phyloP scores from a whole-genome alignment of 1,284 basidiomycete genomes.

The Microbotryum scabiosae region DNA sequence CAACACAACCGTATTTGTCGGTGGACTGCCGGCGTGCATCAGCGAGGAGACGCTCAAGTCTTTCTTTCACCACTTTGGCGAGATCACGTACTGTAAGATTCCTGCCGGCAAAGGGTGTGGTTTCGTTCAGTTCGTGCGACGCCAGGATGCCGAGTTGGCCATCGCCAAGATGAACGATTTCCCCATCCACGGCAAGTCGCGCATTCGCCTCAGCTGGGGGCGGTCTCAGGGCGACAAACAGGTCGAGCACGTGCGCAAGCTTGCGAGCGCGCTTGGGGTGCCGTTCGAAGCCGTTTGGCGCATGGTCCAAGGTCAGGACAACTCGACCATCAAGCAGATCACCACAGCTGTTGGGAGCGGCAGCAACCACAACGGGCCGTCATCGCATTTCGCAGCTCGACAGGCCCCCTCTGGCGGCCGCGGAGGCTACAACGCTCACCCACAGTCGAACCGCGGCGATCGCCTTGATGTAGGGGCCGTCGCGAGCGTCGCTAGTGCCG shows the following conservation, averaged over 20 bases:
- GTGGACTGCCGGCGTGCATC: conserved; percentile 73
- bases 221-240: conserved; percentile 54
- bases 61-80: conserved; percentile 81
- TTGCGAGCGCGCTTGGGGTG: conserved; percentile 33
- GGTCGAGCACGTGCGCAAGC: conserved; percentile 35
- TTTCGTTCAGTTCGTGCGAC: conserved; percentile 87
- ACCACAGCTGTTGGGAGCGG: conserved; percentile 29
- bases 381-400: neutral
- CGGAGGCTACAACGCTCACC: neutral
- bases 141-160: conserved; percentile 80
- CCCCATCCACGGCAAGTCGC: conserved; percentile 71
- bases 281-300: conserved; percentile 35
- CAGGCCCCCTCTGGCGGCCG: neutral
- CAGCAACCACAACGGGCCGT: conserved; percentile 1
- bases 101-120: conserved; percentile 91
- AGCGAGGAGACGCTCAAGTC: conserved; percentile 73
- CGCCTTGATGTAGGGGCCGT: conserved; percentile 11
- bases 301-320: conserved; percentile 35
- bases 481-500: conserved; percentile 26
- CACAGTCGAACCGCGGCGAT: conserved; percentile 3
- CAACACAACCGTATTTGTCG: conserved; percentile 87
- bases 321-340: conserved; percentile 35
- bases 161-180: conserved; percentile 96
- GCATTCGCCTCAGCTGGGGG: conserved; percentile 87
- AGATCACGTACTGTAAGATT: conserved; percentile 91